These are phyloP conservation scores for Lipomyces oligophaga DNA, from an alignment of 805 yeast genomes.

Conservation along the genomic window DNA sequence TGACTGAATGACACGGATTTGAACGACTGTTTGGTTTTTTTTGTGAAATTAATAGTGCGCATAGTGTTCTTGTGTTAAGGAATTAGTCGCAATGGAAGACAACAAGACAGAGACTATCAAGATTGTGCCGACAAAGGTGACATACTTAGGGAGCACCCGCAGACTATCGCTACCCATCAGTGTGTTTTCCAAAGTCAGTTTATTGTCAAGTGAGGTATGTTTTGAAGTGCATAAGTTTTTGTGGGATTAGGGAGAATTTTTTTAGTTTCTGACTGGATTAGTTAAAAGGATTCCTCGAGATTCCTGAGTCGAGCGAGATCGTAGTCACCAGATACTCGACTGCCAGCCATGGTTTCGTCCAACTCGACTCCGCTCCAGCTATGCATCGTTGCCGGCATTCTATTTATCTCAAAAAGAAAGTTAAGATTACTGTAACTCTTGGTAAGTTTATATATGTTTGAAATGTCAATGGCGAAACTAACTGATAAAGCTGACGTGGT, in stretches of 20 bases:
- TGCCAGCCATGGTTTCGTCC: conserved; percentile 9
- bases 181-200: conserved; percentile 4
- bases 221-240: neutral
- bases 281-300: conserved; percentile 21
- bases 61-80: no score
- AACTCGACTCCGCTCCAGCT: conserved; percentile 12
- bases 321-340: conserved; percentile 21
- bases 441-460: neutral
- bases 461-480: neutral
- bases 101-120: neutral
- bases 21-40: no score
- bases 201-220: conserved; percentile 9
- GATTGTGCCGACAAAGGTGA: conserved; percentile 15
- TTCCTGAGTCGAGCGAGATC: conserved; percentile 10
- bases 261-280: neutral
- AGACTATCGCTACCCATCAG: conserved; percentile 15
- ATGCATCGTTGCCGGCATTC: conserved; percentile 19
- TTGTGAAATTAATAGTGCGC: no score
- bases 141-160: conserved; percentile 15
- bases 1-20: no score
- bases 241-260: neutral
- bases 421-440: conserved; percentile 13
- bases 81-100: no score
- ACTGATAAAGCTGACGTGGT: neutral
- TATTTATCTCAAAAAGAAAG: conserved; percentile 20